Evolutionary conservation across 2,329 filamentous ascomycete genomes (phyloP), one percentile per base, ranked within the genome.

Genomic region (Paecilomyces variotii): DNA sequence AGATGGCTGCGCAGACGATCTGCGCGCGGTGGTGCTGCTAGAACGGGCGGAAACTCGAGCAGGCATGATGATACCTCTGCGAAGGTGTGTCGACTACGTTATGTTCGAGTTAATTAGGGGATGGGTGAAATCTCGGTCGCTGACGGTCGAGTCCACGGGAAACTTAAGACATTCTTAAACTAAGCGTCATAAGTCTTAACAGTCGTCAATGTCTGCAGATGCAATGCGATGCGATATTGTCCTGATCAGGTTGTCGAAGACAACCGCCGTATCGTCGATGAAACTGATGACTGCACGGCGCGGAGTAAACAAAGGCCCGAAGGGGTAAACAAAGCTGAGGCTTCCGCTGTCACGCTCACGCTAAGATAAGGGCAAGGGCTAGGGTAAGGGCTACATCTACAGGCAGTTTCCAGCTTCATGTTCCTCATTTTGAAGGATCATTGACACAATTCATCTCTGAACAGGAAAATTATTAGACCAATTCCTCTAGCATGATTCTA

Each of bases 1-100:
- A 90, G 61, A 85, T 91, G 64, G 97, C 89, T 60, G 90, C 52
- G 68, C 70, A 26, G 74, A 75, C n/a, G 72, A 68, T 63, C 72
- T 73, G 62, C 74, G 74, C 54, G 72, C 70, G 12, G 72, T 64
- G 56, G 68, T 64, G 55, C 72, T 70, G 9, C 67, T 66, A 61
- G 74, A 72, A 67, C 72, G 71, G 63, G 72, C 70, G 65, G 72
- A 68, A 62, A 72, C 67, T 68, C 75, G 73, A 64, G 68, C 67
- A 56, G 74, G 74, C 75, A 77, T 77, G 57, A 52, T 70, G 62
- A 53, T 54, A 45, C 14, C 30, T 39, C 14, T 58, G 26, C 35
- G 39, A 56, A 27, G 45, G 57, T 26, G 32, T 55, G 57, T 56
- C 32, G 54, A 39, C 54, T 27, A 49, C 11, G 39, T 45, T 53